Conservation (phyloP, 2,329 filamentous ascomycete species). For the Didymella exigua region DNA sequence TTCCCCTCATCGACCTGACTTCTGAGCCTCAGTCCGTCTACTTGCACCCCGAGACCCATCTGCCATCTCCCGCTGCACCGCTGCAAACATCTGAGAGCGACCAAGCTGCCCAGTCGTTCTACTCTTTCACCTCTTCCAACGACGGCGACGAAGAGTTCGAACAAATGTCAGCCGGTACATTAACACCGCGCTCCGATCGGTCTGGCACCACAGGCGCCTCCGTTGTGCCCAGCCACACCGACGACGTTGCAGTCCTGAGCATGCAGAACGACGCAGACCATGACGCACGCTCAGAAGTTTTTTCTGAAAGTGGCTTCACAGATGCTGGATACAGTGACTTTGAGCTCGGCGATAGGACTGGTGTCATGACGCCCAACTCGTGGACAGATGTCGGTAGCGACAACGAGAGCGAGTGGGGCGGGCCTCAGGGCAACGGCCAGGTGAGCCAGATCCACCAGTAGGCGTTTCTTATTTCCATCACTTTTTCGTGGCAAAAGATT, state of each 20-base stretch:
- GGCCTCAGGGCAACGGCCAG: conserved; percentile 29
- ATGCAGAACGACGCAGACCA: conserved; percentile 44
- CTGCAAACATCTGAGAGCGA: conserved; percentile 27
- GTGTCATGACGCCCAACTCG: conserved; percentile 45
- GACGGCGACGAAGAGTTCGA: conserved; percentile 33
- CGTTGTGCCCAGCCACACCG: conserved; percentile 36
- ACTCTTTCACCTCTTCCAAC: conserved; percentile 41
- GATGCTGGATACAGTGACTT: conserved; percentile 46
- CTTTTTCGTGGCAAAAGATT: background rate
- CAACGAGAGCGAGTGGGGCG: conserved; percentile 47
- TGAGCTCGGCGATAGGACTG: conserved; percentile 27
- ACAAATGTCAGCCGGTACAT: conserved; percentile 43
- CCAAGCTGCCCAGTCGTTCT: conserved; percentile 44
- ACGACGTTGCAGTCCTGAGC: conserved; percentile 44
- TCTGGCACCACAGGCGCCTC: conserved; percentile 39
- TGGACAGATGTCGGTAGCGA: conserved; percentile 52
- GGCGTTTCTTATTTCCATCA: background rate
- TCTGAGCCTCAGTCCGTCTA: conserved; percentile 19
- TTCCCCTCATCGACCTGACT: conserved; percentile 42
- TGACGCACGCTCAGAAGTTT: conserved; percentile 42
- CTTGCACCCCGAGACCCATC: conserved; percentile 14
- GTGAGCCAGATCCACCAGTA: conserved; percentile 40
- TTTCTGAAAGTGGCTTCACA: conserved; percentile 45
- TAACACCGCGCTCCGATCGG: conserved; percentile 48
- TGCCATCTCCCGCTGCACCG: conserved; percentile 12